These are phyloP conservation scores for Candida gigantensis DNA, from an alignment of 1,139 yeast species.

Conservation along the genomic window DNA sequence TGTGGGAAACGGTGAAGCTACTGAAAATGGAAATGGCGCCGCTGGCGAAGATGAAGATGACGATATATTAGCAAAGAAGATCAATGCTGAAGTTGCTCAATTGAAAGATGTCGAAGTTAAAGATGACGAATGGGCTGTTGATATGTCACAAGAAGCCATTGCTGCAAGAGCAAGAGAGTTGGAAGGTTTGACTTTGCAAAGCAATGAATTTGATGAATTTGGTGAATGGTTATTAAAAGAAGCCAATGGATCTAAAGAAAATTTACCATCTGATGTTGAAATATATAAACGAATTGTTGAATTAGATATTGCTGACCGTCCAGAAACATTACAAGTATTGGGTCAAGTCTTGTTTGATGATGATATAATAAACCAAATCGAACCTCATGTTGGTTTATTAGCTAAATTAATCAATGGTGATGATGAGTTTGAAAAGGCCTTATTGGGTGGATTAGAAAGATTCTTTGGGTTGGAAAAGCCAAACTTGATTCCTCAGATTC, in stretches of 20 bases:
- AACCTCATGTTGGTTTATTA: constrained; percentile 78
- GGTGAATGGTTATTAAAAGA: constrained; percentile 83
- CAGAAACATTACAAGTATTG: constrained; percentile 84
- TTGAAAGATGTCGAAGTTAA: constrained; percentile 64
- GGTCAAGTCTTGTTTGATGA: constrained; percentile 89
- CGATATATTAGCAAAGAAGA: constrained; percentile 75
- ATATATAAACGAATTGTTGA: constrained; percentile 88
- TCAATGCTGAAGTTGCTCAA: constrained; percentile 82
- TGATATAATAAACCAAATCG: constrained; percentile 70
- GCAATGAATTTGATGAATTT: constrained; percentile 61
- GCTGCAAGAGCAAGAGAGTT: constrained; percentile 88
- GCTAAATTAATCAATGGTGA: constrained; percentile 68
- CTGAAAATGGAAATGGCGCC: constrained; percentile 20
- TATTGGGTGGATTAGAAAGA: constrained; percentile 95
- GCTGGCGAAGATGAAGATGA: constrained; percentile 65
- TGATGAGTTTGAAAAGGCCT: constrained; percentile 76
- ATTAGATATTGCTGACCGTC: constrained; percentile 68
- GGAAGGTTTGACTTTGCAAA: constrained; percentile 57
- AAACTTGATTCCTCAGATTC: constrained; percentile 69
- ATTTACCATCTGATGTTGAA: constrained; percentile 81
- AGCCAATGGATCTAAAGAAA: constrained; percentile 54
- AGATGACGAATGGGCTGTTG: constrained; percentile 98
- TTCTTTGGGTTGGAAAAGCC: constrained; percentile 82
- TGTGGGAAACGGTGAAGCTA: constrained; percentile 25
- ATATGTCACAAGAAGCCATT: constrained; percentile 95